These are phyloP conservation scores for Periconia sp. DNA, from an alignment of 2,329 filamentous ascomycete genomes.

Conservation along the genomic window DNA sequence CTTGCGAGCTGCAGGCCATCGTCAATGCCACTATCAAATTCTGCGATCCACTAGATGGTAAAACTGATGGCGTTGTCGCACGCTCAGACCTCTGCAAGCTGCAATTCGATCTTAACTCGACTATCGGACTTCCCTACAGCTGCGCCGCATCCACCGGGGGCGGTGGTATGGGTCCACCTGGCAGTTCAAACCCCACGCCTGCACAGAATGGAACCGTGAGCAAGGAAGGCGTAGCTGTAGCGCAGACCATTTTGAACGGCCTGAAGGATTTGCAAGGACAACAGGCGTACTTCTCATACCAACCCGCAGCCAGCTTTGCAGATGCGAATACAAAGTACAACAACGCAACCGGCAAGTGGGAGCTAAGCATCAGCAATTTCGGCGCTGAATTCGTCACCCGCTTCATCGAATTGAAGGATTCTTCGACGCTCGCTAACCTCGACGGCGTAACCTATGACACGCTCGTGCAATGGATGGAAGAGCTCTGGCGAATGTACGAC, in stretches of 20 bases:
- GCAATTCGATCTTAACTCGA: slow-evolving; percentile 53
- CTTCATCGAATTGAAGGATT: slow-evolving; percentile 48
- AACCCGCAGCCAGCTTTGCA: slow-evolving; percentile 33
- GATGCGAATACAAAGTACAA: slow-evolving; percentile 47
- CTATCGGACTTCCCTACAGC: slow-evolving; percentile 55
- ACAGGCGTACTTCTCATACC: slow-evolving; percentile 52
- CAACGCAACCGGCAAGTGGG: slow-evolving; percentile 37
- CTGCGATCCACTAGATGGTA: slow-evolving; percentile 63
- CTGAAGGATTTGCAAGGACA: slow-evolving; percentile 48
- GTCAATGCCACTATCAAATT: slow-evolving; percentile 61
- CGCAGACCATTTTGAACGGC: slow-evolving; percentile 38
- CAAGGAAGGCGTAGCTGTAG: slow-evolving; percentile 33
- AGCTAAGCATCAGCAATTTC: slow-evolving; percentile 37
- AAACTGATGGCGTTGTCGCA: slow-evolving; percentile 60
- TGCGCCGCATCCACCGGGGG: slow-evolving; percentile 48
- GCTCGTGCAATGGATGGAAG: slow-evolving; percentile 61
- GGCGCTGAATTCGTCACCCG: slow-evolving; percentile 52
- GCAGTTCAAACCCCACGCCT: slow-evolving; percentile 20
- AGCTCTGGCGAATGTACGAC: slow-evolving; percentile 55
- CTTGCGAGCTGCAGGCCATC: slow-evolving; percentile 58
- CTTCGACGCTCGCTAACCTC: slow-evolving; percentile 26
- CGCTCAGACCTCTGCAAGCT: slow-evolving; percentile 56
- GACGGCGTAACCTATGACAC: slow-evolving; percentile 61
- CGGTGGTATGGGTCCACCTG: slow-evolving; percentile 14
- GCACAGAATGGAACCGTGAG: slow-evolving; percentile 43